Evolutionary conservation across 1,284 basidiomycete species (phyloP).

Genomic region (Schizopora paradoxa): DNA sequence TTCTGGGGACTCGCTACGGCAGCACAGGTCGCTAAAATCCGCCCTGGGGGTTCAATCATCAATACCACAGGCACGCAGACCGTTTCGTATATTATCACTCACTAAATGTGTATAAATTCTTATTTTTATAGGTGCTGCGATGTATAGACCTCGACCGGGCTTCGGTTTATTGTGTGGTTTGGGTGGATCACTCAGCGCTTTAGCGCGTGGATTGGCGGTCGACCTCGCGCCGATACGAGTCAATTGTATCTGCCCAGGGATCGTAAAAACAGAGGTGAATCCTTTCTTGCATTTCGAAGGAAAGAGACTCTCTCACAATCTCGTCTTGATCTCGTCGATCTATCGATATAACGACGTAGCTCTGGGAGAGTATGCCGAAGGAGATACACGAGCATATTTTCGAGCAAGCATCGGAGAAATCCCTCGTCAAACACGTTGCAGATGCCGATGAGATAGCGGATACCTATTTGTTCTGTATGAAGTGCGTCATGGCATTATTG

Average conservation of each 20-base stretch:
- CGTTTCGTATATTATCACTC: not conserved
- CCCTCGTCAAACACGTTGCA: constrained; percentile 14
- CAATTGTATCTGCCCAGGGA: constrained; percentile 16
- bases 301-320: too few species aligned
- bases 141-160: constrained; percentile 12
- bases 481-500: constrained; percentile 7
- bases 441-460: constrained; percentile 18
- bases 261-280: constrained; percentile 14
- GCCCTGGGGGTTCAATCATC: constrained; percentile 12
- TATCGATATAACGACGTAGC: constrained; percentile 3
- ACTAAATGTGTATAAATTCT: not conserved
- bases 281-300: too few species aligned
- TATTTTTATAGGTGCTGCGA: constrained; percentile 3
- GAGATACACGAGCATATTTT: constrained; percentile 8
- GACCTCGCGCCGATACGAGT: constrained; percentile 19
- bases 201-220: constrained; percentile 16
- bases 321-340: not conserved
- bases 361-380: constrained; percentile 13
- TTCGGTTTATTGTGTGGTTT: constrained; percentile 15
- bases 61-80: constrained; percentile 12
- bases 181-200: constrained; percentile 12
- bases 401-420: not conserved
- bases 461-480: constrained; percentile 19
- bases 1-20: constrained; percentile 18
- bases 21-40: constrained; percentile 16